Percentiles rank a stretch among this genome's conserved stretches.
Conservation (phyloP, 345 rosid genomes). For the Populus euphratica region DNA sequence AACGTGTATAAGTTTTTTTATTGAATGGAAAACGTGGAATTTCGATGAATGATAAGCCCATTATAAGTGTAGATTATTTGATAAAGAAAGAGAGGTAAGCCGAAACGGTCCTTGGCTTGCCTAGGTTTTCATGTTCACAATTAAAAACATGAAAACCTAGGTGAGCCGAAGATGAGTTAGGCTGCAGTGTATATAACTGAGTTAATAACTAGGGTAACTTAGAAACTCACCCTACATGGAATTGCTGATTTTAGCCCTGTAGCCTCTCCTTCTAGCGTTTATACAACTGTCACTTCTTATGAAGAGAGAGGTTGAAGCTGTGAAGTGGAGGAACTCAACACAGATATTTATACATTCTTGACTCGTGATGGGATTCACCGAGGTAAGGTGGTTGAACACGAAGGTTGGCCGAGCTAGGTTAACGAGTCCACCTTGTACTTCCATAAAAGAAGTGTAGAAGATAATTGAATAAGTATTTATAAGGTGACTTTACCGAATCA, state of each 20-base stretch:
- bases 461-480: constrained; percentile 73
- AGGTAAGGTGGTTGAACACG: constrained; percentile 72
- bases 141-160: constrained; percentile 59
- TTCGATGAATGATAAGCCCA: constrained; percentile 77
- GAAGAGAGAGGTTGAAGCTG: constrained; percentile 51
- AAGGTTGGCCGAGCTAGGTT: constrained; percentile 93
- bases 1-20: constrained; percentile 51
- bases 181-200: constrained; percentile 75
- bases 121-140: too few relatives aligned
- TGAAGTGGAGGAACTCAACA: constrained; percentile 67
- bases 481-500: constrained; percentile 41
- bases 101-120: too few relatives aligned
- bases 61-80: constrained; percentile 40
- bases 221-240: constrained; percentile 59
- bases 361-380: constrained; percentile 73
- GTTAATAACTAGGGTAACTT: constrained; percentile 55
- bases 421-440: constrained; percentile 71
- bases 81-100: too few relatives aligned
- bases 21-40: constrained; percentile 36
- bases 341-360: constrained; percentile 66
- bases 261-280: constrained; percentile 68
- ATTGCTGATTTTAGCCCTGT: constrained; percentile 82
- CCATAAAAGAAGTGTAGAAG: constrained; percentile 63
- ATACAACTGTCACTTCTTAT: constrained; percentile 77
- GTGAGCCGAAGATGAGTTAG: constrained; percentile 68